Evolutionary conservation across 495 filamentous ascomycete species (phyloP).

Genomic region (Barbatosphaeria neglecta): DNA sequence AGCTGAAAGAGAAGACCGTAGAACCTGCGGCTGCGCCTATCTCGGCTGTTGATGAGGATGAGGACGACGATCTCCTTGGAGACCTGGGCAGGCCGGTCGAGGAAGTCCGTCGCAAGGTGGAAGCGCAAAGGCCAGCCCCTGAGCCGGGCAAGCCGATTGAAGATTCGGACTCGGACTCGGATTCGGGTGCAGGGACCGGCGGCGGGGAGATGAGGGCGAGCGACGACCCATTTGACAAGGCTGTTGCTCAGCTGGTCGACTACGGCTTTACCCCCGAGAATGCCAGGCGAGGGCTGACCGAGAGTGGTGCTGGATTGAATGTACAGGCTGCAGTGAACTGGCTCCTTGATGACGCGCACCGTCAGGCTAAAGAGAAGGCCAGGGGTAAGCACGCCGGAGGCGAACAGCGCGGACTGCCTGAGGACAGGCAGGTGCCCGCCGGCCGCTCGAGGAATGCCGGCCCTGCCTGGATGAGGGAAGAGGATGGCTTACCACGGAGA

Average conservation of each 20-base stretch:
- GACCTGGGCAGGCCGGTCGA: conserved; percentile 79
- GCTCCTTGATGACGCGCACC: conserved; percentile 83
- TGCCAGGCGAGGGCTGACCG: conserved; percentile 60
- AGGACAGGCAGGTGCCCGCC: conserved; percentile 17
- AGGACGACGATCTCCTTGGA: conserved; percentile 86
- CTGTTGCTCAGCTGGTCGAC: conserved; percentile 82
- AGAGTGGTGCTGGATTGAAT: conserved; percentile 67
- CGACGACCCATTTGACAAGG: conserved; percentile 59
- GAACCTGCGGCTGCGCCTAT: conserved; percentile 18
- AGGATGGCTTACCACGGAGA: conserved; percentile 34
- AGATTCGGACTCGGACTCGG: conserved; percentile 31
- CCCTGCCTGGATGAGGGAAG: conserved; percentile 27
- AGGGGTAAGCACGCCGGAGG: conserved; percentile 15
- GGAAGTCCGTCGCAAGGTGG: conserved; percentile 42
- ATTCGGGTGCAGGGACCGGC: conserved; percentile 22
- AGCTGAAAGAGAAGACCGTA: conserved; percentile 42
- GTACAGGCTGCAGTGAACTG: conserved; percentile 82
- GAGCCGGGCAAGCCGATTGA: conserved; percentile 35
- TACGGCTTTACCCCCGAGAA: conserved; percentile 87
- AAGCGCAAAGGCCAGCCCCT: conserved; percentile 11
- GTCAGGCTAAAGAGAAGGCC: conserved; percentile 47
- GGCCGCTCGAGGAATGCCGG: conserved; percentile 21
- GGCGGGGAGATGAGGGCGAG: not conserved
- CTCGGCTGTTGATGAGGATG: conserved; percentile 59
- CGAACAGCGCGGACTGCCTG: conserved; percentile 8